phyloP scores from a whole-genome alignment of 192 early-diverging fungal species.

The Endogone sp. region DNA sequence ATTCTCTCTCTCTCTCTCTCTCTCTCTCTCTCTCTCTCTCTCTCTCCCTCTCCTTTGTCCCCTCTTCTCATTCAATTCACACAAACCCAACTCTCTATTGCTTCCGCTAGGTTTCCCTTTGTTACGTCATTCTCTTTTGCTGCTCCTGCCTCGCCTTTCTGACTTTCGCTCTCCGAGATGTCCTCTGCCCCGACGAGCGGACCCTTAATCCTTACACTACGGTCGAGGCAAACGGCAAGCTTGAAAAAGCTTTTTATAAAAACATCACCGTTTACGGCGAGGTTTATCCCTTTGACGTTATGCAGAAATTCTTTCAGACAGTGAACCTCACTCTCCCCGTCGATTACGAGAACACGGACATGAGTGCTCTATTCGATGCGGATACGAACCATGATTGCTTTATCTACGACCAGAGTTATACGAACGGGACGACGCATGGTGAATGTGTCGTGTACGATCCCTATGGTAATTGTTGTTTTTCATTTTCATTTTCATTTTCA shows the following conservation, averaged over 20 bases:
- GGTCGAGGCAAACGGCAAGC: conserved; percentile 3
- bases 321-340: conserved; percentile 21
- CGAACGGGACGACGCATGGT: conserved; percentile 15
- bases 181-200: conserved; percentile 24
- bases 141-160: conserved; percentile 36
- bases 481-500: neutral
- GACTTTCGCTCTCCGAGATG: conserved; percentile 39
- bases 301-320: conserved; percentile 14
- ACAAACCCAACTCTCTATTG: no score
- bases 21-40: no score
- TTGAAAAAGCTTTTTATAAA: neutral
- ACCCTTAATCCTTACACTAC: conserved; percentile 14
- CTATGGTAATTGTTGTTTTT: conserved; percentile 18
- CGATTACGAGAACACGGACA: conserved; percentile 26
- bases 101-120: conserved; percentile 32
- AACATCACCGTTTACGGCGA: conserved; percentile 27
- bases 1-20: no score
- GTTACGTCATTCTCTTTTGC: conserved; percentile 33
- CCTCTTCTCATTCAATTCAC: no score
- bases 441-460: conserved; percentile 17
- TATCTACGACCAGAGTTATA: conserved; percentile 15
- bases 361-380: conserved; percentile 22
- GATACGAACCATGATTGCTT: conserved; percentile 17
- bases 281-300: conserved; percentile 18
- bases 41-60: no score